A percentile compares a stretch with the other conserved stretches of the same genome.
Evolutionary conservation across 1,284 basidiomycete genomes (phyloP).

Genomic region (Boletus coffeatus): DNA sequence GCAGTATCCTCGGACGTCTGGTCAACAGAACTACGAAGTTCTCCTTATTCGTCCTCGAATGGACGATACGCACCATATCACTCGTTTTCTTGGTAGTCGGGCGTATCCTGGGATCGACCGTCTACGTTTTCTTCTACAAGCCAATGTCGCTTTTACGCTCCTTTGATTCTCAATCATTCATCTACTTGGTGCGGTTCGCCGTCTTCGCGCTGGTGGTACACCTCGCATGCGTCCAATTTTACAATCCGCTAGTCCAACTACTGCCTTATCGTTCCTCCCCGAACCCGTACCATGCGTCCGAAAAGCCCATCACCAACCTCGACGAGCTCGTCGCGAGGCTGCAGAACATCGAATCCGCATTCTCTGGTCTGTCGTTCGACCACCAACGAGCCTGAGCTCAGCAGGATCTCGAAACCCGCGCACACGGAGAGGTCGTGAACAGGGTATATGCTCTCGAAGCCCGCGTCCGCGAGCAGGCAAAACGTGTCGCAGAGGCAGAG

Average conservation of each 20-base stretch:
- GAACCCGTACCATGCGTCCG: constrained; percentile 41
- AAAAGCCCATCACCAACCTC: constrained; percentile 58
- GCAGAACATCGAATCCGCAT: constrained; percentile 54
- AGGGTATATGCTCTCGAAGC: constrained; percentile 52
- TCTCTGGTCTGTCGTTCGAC: constrained; percentile 53
- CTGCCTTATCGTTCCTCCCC: constrained; percentile 22
- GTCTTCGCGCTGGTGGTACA: constrained; percentile 38
- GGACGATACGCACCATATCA: constrained; percentile 30
- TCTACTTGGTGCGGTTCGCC: constrained; percentile 32
- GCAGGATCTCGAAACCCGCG: constrained; percentile 45
- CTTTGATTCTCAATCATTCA: constrained; percentile 27
- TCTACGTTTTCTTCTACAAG: constrained; percentile 36
- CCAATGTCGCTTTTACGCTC: constrained; percentile 39
- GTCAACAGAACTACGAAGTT: constrained; percentile 34
- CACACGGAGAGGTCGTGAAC: constrained; percentile 45
- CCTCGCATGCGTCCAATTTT: constrained; percentile 38
- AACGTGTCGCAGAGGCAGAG: constrained; percentile 50
- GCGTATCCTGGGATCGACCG: constrained; percentile 38
- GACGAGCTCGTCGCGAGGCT: constrained; percentile 68
- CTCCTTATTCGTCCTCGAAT: constrained; percentile 37
- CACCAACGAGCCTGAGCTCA: constrained; percentile 43
- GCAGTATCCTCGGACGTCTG: constrained; percentile 39
- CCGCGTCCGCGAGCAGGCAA: constrained; percentile 48
- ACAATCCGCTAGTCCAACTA: constrained; percentile 28
- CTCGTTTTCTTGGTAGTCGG: constrained; percentile 31